Evolutionary conservation across 176 grass and related monocot genomes (phyloP), one percentile per base, ranked within the genome.

Genomic region (Musa schizocarpa): DNA sequence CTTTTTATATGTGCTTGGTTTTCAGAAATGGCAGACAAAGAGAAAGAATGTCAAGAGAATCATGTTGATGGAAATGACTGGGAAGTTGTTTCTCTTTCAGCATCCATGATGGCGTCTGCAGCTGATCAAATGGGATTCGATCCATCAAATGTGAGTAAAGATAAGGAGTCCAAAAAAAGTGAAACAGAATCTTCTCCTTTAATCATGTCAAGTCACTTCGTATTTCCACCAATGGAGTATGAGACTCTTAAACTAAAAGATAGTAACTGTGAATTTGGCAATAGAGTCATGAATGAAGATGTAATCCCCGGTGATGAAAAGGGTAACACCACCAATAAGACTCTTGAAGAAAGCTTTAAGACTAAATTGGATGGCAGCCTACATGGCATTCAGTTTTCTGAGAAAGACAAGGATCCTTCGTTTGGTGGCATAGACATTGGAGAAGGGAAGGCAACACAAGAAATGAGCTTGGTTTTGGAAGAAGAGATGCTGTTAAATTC

Each of bases 71-170:
- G 71, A 64, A 64, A 65, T 61, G 83, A 86, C 49, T 92, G 81
- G 87, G 82, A 96, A 68, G 78, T 92, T 54, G 76, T 85, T 26
- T 84, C 87, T 65, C 76, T 89, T 29, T 79, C 87, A 72, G 84
- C 89, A 74, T 88, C 85, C 54, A 76, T 80, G 51, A 92, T 89
- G 64, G 74, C 85, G 59, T 77, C 75, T 20, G 78, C 81, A 50
- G 79, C 88, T 69, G 84, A 82, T 82, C 65, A 50, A 52, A 79
- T 62, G 72, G 73, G 43, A 56, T 29, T 70, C 77, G 65, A 52
- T 80, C 68, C 49, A 65, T 58, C 63, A 21, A 24, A 66, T 52
- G 71, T 54, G 43, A 77, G 49, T 77, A 65, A 20, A 72, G 26
- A 58, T 71, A 59, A 59, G n/a, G 49, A 67, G 49, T 11, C 34